A percentile compares a stretch with the other conserved stretches of the same genome.
Conservation (phyloP, 352 stramenopile genomes). For the Phytophthora tubulina region DNA sequence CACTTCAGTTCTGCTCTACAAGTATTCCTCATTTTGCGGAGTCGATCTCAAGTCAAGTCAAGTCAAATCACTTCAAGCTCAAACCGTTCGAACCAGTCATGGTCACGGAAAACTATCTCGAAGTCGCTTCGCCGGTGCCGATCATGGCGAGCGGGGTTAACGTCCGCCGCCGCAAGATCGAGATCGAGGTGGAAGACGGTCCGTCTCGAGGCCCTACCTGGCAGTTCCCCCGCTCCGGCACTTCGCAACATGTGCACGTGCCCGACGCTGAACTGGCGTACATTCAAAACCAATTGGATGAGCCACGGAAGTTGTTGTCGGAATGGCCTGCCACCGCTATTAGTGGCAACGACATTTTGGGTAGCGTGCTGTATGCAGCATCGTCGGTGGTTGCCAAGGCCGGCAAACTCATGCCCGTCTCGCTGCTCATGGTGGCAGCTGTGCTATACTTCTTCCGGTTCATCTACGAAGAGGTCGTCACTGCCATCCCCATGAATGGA, state of each 20-base stretch:
- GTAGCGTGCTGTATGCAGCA: conserved; percentile 76
- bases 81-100: neutral
- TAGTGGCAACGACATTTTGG: conserved; percentile 91
- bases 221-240: conserved; percentile 46
- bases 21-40: conserved; percentile 26
- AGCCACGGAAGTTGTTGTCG: conserved; percentile 42
- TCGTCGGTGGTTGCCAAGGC: conserved; percentile 52
- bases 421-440: conserved; percentile 71
- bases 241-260: conserved; percentile 38
- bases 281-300: conserved; percentile 39
- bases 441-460: conserved; percentile 71
- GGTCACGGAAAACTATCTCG: conserved; percentile 23
- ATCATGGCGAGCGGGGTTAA: conserved; percentile 21
- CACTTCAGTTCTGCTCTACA: conserved; percentile 4
- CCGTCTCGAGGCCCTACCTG: conserved; percentile 34
- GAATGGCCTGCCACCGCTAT: conserved; percentile 88
- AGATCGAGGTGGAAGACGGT: conserved; percentile 50
- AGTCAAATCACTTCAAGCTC: conserved; percentile 6
- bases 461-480: conserved; percentile 91
- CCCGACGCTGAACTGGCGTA: conserved; percentile 40
- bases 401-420: conserved; percentile 81
- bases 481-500: conserved; percentile 87
- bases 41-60: conserved; percentile 26
- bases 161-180: conserved; percentile 44
- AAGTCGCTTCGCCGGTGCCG: conserved; percentile 28